phyloP scores from a whole-genome alignment of 129 eudicot species.

The sunflower (Helianthus annuus) region HanXRQr2.0-SUNRISE NC_035440.2:20616075-20616574 shows the following conservation, averaged over 20 bases:
- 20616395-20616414: conserved; percentile 96
- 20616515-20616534: conserved; percentile 98
- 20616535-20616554: conserved; percentile 75
- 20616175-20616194: conserved; percentile 97
- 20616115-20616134: conserved; percentile 17
- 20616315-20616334: conserved; percentile 17
- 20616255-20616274: conserved; percentile 94
- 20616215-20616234: conserved; percentile 83
- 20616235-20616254: conserved; percentile 98
- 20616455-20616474: conserved; percentile 85
- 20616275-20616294: conserved; percentile 91
- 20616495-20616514: conserved; percentile 96
- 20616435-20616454: conserved; percentile 91
- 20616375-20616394: conserved; percentile 97
- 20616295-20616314: conserved; percentile 71
- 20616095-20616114: conserved; percentile 83
- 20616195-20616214: conserved; percentile 84
- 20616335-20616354: conserved; percentile 20
- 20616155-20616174: conserved; percentile 71
- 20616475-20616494: conserved; percentile 94
- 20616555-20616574: neutral
- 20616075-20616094: conserved; percentile 98
- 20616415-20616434: conserved; percentile 68
- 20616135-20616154: neutral
- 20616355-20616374: conserved; percentile 27